These are phyloP conservation scores for Rhodotorula sp. DNA, from an alignment of 1,284 basidiomycete species.

Conservation along the genomic window DNA sequence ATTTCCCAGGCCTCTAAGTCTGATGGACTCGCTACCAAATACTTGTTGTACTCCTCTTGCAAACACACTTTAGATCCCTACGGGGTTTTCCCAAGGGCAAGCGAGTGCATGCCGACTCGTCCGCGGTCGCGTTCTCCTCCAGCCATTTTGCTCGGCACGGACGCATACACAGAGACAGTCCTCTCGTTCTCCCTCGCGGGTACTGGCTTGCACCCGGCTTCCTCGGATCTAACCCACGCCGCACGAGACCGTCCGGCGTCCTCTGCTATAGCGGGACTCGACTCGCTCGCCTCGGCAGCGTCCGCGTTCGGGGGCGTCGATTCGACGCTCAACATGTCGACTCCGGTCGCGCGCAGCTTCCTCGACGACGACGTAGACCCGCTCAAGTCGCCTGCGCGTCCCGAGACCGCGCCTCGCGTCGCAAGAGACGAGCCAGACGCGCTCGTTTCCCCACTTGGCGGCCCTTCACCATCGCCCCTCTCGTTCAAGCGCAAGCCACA, in stretches of 20 bases:
- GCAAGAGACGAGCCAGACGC: neutral
- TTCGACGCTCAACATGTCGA: constrained; percentile 9
- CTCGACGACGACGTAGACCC: constrained; percentile 11
- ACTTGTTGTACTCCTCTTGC: neutral
- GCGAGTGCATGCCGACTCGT: too few species aligned
- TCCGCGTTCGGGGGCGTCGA: neutral
- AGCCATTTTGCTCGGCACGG: too few species aligned
- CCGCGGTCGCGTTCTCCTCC: too few species aligned
- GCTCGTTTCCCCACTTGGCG: neutral
- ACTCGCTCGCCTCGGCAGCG: neutral
- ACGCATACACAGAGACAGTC: too few species aligned
- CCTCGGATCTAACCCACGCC: too few species aligned
- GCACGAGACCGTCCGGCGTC: too few species aligned
- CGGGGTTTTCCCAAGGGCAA: neutral
- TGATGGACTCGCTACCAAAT: too few species aligned
- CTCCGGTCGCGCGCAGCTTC: constrained; percentile 6
- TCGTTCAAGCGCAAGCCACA: constrained; percentile 30
- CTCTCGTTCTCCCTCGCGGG: too few species aligned
- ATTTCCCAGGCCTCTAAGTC: neutral
- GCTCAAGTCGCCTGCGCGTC: neutral
- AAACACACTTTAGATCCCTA: neutral
- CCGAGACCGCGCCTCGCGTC: neutral
- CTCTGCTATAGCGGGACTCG: too few species aligned
- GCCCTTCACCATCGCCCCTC: constrained; percentile 14
- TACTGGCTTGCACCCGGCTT: too few species aligned